Evolutionary conservation across 148 eudicot species (phyloP).

Genomic region (Hydrangea macrophylla): DNA sequence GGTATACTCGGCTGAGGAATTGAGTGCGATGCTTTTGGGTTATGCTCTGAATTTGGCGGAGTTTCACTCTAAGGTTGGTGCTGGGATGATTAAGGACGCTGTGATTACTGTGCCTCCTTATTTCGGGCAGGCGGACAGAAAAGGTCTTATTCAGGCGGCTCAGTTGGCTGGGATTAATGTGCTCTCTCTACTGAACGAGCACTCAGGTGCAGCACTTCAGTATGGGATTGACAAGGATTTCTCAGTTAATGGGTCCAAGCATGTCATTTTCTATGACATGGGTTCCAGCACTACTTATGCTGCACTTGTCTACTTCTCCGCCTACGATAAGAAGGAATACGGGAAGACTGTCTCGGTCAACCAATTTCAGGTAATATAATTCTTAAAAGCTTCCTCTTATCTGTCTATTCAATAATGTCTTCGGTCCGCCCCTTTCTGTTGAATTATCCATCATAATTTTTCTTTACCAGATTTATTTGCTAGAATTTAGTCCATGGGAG

Average conservation of each 20-base stretch:
- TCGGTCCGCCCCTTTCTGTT: neutral
- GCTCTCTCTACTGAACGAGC: constrained; percentile 78
- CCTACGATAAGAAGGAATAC: constrained; percentile 78
- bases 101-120: constrained; percentile 89
- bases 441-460: too few relatives aligned
- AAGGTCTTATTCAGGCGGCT: constrained; percentile 69
- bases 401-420: neutral
- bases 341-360: constrained; percentile 86
- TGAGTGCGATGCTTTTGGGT: constrained; percentile 70
- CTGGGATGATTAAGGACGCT: constrained; percentile 72
- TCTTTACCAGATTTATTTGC: too few relatives aligned
- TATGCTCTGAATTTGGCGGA: constrained; percentile 65
- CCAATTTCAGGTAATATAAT: constrained; percentile 95
- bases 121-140: constrained; percentile 91
- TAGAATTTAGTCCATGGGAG: too few relatives aligned
- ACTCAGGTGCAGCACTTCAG: constrained; percentile 92
- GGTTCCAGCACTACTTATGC: constrained; percentile 88
- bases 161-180: constrained; percentile 82
- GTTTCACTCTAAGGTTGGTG: constrained; percentile 61
- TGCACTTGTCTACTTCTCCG: constrained; percentile 85
- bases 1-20: constrained; percentile 76
- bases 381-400: neutral
- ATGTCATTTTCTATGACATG: constrained; percentile 92
- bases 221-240: constrained; percentile 98
- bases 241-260: constrained; percentile 71